Evolutionary conservation across 345 rosid species (phyloP).

Genomic region (Lepidium didymum): DNA sequence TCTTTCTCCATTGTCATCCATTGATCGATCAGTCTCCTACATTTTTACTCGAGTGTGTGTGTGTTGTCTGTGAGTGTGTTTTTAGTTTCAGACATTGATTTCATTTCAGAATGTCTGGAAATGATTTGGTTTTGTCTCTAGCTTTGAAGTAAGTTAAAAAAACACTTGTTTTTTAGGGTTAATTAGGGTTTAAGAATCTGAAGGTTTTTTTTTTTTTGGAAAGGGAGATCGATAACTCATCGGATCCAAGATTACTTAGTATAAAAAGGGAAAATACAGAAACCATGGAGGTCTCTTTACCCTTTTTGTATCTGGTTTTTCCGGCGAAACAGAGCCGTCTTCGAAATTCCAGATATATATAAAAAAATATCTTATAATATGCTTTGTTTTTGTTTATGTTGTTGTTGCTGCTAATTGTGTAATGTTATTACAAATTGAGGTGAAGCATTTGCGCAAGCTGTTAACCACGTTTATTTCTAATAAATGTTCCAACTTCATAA

Average conservation of each 20-base stretch:
- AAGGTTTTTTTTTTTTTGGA: background rate
- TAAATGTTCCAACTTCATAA: background rate
- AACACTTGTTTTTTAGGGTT: background rate
- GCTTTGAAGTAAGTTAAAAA: background rate
- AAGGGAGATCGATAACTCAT: background rate
- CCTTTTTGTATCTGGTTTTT: slow-evolving; percentile 4
- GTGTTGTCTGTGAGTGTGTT: background rate
- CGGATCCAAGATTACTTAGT: background rate
- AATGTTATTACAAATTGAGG: slow-evolving; percentile 22
- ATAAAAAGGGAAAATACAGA: background rate
- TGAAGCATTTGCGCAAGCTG: slow-evolving; percentile 27
- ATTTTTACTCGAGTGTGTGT: background rate
- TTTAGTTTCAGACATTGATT: background rate
- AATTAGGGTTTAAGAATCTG: slow-evolving; percentile 17
- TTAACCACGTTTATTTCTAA: slow-evolving; percentile 19
- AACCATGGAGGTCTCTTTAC: slow-evolving; percentile 15
- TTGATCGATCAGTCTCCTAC: slow-evolving; percentile 1
- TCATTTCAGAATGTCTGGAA: background rate
- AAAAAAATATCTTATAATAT: background rate
- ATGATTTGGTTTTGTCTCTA: background rate
- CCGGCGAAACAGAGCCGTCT: slow-evolving; percentile 27
- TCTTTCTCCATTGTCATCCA: background rate
- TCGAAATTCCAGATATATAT: slow-evolving; percentile 5
- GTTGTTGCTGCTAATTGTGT: slow-evolving; percentile 10
- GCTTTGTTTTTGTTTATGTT: background rate